These are phyloP conservation scores for Pseudisothecium myosuroides DNA, from an alignment of 225 moss, liverwort and hornwort species.

Conservation along the genomic window DNA sequence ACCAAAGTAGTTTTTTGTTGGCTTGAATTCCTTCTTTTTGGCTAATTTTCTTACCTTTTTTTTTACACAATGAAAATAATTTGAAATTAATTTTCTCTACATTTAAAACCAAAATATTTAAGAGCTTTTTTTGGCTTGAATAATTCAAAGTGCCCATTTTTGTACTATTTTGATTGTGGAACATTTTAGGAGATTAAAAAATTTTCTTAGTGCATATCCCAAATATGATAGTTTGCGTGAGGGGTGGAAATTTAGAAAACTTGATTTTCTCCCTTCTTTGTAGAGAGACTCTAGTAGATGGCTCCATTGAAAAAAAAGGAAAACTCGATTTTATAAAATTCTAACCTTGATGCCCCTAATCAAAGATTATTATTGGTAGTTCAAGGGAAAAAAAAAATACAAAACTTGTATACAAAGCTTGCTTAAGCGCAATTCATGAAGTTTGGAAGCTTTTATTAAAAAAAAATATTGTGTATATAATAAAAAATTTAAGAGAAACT, in stretches of 20 bases:
- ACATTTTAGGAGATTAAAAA: background rate
- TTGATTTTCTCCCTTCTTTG: background rate
- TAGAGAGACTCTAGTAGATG: background rate
- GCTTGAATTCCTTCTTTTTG: background rate
- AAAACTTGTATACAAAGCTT: background rate
- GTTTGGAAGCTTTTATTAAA: background rate
- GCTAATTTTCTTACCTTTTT: background rate
- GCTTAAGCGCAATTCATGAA: background rate
- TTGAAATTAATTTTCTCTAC: background rate
- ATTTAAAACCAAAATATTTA: background rate
- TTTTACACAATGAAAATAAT: background rate
- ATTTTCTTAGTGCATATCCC: background rate
- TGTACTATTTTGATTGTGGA: background rate
- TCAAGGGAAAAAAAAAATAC: background rate
- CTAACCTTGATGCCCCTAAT: background rate
- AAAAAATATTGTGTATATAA: no score
- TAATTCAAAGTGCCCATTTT: background rate
- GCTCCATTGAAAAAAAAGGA: accelerated
- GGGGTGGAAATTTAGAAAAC: background rate
- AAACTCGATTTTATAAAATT: background rate
- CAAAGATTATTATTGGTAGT: accelerated
- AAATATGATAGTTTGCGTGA: accelerated
- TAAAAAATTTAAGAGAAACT: no score
- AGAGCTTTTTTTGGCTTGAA: background rate
- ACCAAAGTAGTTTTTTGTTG: no score